Evolutionary conservation across 495 filamentous ascomycete species (phyloP), one percentile per base, ranked within the genome.

Genomic region (Daldinia loculata): DNA sequence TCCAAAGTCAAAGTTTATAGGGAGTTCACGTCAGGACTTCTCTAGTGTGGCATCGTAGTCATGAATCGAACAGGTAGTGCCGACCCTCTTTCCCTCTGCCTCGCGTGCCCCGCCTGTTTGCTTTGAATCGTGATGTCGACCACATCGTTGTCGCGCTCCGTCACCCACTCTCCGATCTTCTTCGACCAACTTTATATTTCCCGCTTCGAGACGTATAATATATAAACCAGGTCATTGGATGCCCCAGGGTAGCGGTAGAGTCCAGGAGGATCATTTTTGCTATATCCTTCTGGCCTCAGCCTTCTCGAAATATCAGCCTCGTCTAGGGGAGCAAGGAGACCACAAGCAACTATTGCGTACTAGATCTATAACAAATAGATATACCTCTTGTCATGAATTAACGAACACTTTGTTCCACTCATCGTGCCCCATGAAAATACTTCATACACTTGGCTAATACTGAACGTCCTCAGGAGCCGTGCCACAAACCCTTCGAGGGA

Each of bases 401-500:
- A 48, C 39, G 2, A 17, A 36, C 15, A 36, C 30, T 17, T 19
- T 22, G 2, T 38, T 19, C 24, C 30, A 32, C n/a, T 48, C 5
- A 38, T 34, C 50, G 19, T 41, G 52, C 32, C 34, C 61, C 14
- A 63, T 59, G 26, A 27, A 59, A 24, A 65, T 27, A 38, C 45
- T 56, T 67, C 12, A 52, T 68, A 48, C 34, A 70, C 36, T 76
- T 72, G 63, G 69, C 75, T 77, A 77, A 77, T 76, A 56, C 67
- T 69, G 62, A 69, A 71, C 30, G 19, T 77, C 50, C 60, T 71
- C 72, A 92, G 90, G 87, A 77, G 83, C 89, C 67, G 85, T 88
- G 77, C 90, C 88, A 69, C 90, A 90, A 81, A 83, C 88, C 77
- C 77, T 92, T 63, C 86, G 90, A 82, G 86, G 87, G 78, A 89